These are phyloP conservation scores for Lichtheimia corymbifera DNA, from an alignment of 371 early-diverging fungal species.

Conservation along the genomic window DNA sequence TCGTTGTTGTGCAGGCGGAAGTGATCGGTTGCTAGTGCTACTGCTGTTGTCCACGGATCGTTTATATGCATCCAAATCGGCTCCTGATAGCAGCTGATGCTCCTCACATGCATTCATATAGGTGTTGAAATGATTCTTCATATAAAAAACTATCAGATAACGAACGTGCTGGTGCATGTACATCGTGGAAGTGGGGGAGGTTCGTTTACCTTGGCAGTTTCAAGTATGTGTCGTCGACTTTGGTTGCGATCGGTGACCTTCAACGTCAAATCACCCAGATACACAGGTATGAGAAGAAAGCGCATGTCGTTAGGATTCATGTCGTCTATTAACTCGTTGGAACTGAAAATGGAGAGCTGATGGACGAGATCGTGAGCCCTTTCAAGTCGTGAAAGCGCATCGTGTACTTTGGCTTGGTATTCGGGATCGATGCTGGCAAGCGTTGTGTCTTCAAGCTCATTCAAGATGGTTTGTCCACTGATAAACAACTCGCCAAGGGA, in stretches of 20 bases:
- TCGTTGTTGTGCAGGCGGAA: conserved; percentile 48
- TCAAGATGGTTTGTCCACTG: conserved; percentile 25
- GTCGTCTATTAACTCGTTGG: conserved; percentile 87
- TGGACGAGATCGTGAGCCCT: conserved; percentile 57
- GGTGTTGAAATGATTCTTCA: conserved; percentile 6
- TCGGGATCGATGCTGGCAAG: conserved; percentile 44
- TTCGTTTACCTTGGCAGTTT: conserved; percentile 49
- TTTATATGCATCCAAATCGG: conserved; percentile 42
- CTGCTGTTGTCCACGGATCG: conserved; percentile 16
- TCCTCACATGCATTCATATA: conserved; percentile 60
- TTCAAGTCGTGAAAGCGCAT: conserved; percentile 45
- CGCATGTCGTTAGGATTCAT: conserved; percentile 81
- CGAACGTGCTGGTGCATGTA: not conserved
- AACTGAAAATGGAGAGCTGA: conserved; percentile 76
- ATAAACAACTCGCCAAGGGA: conserved; percentile 42
- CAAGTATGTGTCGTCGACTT: conserved; percentile 50
- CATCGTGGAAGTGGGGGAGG: too few relatives aligned
- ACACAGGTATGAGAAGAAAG: conserved; percentile 75
- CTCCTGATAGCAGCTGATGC: conserved; percentile 55
- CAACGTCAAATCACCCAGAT: conserved; percentile 69
- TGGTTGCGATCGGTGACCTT: conserved; percentile 42
- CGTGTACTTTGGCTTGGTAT: conserved; percentile 53
- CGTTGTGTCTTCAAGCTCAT: conserved; percentile 43
- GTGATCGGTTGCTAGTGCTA: not conserved
- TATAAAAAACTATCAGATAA: not conserved